A percentile compares a stretch with the other conserved stretches of the same genome.
Conservation (phyloP, 1,284 basidiomycete genomes). For the Phellinidium pouzarii region DNA sequence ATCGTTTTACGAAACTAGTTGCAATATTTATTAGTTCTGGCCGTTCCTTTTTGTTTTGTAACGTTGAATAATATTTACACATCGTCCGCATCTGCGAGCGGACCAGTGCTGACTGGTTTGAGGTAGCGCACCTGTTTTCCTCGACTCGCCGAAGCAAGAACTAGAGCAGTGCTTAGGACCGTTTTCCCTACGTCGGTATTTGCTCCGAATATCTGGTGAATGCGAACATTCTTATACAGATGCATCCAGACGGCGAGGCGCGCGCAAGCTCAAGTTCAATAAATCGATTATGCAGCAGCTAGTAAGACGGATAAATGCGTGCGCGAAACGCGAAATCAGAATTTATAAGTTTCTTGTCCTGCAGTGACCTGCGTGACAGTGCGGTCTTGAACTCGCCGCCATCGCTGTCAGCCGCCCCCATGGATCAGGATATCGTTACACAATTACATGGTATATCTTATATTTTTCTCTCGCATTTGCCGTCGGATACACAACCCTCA, state of each 20-base stretch:
- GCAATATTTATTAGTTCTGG: no score
- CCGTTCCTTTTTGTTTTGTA: not conserved
- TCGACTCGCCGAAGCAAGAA: constrained; percentile 58
- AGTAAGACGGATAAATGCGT: not conserved
- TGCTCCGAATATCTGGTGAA: constrained; percentile 88
- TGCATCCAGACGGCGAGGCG: constrained; percentile 24
- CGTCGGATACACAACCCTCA: not conserved
- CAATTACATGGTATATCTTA: constrained; percentile 13
- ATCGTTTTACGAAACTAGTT: constrained; percentile 65
- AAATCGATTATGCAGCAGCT: not conserved
- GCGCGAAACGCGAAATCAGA: no score
- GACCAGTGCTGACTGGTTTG: constrained; percentile 89
- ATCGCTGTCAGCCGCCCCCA: not conserved
- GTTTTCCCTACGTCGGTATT: constrained; percentile 95
- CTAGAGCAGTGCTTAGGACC: constrained; percentile 77
- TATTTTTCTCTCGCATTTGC: not conserved
- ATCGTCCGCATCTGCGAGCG: constrained; percentile 75
- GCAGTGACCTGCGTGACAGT: no score
- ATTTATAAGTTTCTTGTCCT: no score
- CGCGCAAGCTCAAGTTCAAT: no score
- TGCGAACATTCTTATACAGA: constrained; percentile 72
- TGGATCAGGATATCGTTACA: constrained; percentile 10
- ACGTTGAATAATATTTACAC: constrained; percentile 41
- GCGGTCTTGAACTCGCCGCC: not conserved
- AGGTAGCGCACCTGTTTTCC: constrained; percentile 66